Evolutionary conservation across 495 filamentous ascomycete species (phyloP).

Genomic region (Aspergillus hancockii): DNA sequence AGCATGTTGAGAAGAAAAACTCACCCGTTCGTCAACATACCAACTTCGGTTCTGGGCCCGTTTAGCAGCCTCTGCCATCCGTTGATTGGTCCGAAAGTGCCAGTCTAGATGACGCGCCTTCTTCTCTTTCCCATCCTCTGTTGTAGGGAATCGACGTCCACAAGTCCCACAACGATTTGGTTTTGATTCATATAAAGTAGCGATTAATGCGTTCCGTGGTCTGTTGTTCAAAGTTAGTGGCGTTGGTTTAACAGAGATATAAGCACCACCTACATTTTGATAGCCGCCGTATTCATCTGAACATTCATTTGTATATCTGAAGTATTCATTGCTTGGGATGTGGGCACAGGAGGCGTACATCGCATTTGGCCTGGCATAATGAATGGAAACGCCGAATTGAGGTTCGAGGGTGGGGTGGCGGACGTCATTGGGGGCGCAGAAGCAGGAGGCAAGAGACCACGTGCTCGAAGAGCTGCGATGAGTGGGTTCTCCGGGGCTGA

Average conservation of each 20-base stretch:
- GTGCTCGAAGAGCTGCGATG: slow-evolving; percentile 46
- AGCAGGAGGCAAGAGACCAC: slow-evolving; percentile 47
- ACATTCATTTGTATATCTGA: slow-evolving; percentile 56
- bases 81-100: slow-evolving; percentile 94
- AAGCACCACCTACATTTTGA: slow-evolving; percentile 69
- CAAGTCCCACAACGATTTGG: slow-evolving; percentile 89
- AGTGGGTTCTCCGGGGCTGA: slow-evolving; percentile 42
- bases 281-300: slow-evolving; percentile 67
- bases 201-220: slow-evolving; percentile 71
- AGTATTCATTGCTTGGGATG: slow-evolving; percentile 25
- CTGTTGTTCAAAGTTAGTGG: slow-evolving; percentile 38
- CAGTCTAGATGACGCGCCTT: slow-evolving; percentile 96
- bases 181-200: slow-evolving; percentile 71
- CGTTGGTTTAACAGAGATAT: neutral
- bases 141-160: slow-evolving; percentile 78
- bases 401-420: slow-evolving; percentile 23
- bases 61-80: slow-evolving; percentile 77
- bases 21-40: slow-evolving; percentile 89
- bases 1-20: slow-evolving; percentile 30
- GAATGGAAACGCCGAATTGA: slow-evolving; percentile 37
- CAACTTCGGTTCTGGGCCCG: slow-evolving; percentile 86
- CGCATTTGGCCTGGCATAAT: slow-evolving; percentile 43
- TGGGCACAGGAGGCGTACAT: slow-evolving; percentile 36
- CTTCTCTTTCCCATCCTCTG: slow-evolving; percentile 74
- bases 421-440: slow-evolving; percentile 30